Base-by-base conservation (phyloP, 192 early-diverging fungal genomes). In the Linnemannia hyalina region DNA sequence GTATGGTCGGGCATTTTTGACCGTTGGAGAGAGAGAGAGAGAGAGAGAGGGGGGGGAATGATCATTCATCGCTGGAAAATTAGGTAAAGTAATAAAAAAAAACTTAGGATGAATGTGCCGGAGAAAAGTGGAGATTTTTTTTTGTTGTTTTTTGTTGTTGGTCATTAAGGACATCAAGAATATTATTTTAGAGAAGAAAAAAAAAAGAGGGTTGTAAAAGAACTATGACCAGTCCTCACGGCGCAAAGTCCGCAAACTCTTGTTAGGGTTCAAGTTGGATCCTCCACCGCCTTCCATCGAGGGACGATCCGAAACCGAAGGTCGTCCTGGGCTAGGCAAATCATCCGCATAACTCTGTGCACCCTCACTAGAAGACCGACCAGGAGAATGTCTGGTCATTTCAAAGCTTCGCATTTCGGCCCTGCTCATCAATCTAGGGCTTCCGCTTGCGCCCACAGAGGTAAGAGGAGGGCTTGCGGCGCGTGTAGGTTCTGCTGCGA, bases 391-490 rank as follows among this genome's bases (percentile, higher is more conserved):
- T 68, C 84, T 69, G 11, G 80, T 44, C 75, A 74, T 40, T 32
- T 86, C 84, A 77, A 86, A 86, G 57, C 84, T 86, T 52, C 80
- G 16, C 84, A 86, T 86, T 1, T 81, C 79, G 18, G 52, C 47
- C 7, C 78, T 60, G 13, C 54, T 80, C 36, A 47, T 42, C 52
- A 68, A 23, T 11, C 83, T 75, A 22, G 83, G 83, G 54, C 83
- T 85, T 7, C 76, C 69, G 16, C 9, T 76, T 49, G 40, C 47
- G 5, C 47, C 18, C 16, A 49, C 32, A 18, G 75, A 18, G 3
- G 75, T 32, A 5, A 70, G 23, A 26, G 68, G 36, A 16, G 22
- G 52, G 9, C 38, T 49, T 5, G 68, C 60, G 10, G 60, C 60
- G 11, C 29, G 60, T 10, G 29, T 32, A 32, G 26, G 26, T 36